phyloP scores from a whole-genome alignment of 2,329 filamentous ascomycete species.

The Orbilia ellipsospora region DNA sequence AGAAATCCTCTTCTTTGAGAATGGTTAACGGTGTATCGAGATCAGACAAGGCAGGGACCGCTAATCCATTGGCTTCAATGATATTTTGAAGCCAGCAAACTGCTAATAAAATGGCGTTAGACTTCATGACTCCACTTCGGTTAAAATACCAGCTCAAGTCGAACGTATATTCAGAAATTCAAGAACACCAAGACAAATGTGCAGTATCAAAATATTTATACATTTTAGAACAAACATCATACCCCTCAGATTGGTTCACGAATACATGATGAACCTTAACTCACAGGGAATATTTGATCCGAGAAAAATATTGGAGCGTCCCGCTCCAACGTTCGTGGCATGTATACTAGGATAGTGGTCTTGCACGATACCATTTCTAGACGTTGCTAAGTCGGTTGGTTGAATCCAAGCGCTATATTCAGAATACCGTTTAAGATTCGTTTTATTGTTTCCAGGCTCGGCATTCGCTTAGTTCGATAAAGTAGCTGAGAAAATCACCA shows the following conservation, averaged over 20 bases:
- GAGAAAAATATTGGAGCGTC: no score
- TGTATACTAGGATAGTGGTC: background rate
- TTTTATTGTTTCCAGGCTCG: background rate
- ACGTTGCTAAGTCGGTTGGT: background rate
- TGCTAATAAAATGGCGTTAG: background rate
- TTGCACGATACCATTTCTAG: background rate
- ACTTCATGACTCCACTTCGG: background rate
- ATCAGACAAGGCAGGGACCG: conserved; percentile 8
- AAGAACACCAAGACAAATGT: no score
- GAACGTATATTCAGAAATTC: no score
- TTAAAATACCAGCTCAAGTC: no score
- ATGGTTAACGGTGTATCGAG: conserved; percentile 29
- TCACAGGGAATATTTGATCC: no score
- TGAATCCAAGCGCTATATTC: conserved; percentile 3
- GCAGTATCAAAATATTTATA: no score
- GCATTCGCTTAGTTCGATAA: background rate
- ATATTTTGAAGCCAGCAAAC: background rate
- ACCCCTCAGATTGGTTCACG: no score
- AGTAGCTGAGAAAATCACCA: conserved; percentile 5
- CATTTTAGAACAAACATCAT: no score
- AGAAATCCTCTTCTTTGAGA: conserved; percentile 40
- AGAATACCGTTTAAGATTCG: background rate
- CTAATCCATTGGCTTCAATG: background rate
- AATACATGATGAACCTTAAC: no score
- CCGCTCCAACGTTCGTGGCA: background rate